Conservation (phyloP, 768 basidiomycete species). For the Mycena pura region DNA sequence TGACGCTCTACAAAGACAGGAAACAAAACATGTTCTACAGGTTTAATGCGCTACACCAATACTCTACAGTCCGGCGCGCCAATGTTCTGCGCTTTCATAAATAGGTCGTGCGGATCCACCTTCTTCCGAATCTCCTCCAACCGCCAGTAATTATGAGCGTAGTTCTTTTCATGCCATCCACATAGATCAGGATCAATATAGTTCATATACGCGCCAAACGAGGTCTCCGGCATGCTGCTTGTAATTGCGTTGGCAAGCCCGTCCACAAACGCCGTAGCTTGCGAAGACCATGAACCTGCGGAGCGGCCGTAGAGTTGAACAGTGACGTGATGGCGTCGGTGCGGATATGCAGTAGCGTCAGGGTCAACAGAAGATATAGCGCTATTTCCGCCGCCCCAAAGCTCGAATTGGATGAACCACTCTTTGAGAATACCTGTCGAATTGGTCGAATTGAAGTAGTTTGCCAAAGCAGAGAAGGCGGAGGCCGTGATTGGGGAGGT, state of each 20-base stretch:
- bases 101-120: slow-evolving; percentile 27
- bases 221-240: neutral
- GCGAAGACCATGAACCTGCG: neutral
- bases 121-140: slow-evolving; percentile 18
- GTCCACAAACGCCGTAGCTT: slow-evolving; percentile 8
- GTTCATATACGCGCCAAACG: slow-evolving; percentile 29
- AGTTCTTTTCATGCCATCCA: slow-evolving; percentile 32
- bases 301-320: slow-evolving; percentile 19
- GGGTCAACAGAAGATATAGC: slow-evolving; percentile 12
- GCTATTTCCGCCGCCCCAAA: slow-evolving; percentile 21
- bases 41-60: no score
- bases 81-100: slow-evolving; percentile 19
- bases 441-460: neutral
- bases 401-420: slow-evolving; percentile 25
- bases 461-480: slow-evolving; percentile 1
- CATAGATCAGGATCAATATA: slow-evolving; percentile 31
- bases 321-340: slow-evolving; percentile 17
- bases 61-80: neutral
- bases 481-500: slow-evolving; percentile 17
- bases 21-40: no score
- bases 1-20: no score
- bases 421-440: neutral
- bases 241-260: slow-evolving; percentile 9
- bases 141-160: slow-evolving; percentile 19
- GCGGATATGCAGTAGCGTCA: slow-evolving; percentile 12